Evolutionary conservation across 305 asterid species (phyloP).

Genomic region (Stenogyne calaminthoides): DNA sequence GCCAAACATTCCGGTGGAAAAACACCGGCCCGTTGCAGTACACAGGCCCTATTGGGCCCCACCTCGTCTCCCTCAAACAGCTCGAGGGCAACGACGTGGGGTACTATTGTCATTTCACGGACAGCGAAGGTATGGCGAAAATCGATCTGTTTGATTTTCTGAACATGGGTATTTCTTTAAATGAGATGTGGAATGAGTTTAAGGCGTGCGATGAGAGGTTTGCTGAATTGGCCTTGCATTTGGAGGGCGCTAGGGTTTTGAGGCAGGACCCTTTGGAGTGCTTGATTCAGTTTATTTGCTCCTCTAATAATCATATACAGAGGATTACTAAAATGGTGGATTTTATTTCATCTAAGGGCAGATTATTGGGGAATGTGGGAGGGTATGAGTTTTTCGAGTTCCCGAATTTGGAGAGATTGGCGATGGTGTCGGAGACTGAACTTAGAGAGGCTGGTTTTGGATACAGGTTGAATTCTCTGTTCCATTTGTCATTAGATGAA

Average conservation of each 20-base stretch:
- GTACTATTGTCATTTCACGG: slow-evolving; percentile 54
- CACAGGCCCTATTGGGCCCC: slow-evolving; percentile 76
- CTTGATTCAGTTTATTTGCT: slow-evolving; percentile 88
- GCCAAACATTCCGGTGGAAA: slow-evolving; percentile 95
- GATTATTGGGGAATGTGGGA: slow-evolving; percentile 69
- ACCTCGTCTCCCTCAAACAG: slow-evolving; percentile 81
- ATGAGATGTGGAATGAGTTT: slow-evolving; percentile 73
- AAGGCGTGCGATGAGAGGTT: slow-evolving; percentile 76
- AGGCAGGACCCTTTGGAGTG: slow-evolving; percentile 96
- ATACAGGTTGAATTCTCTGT: slow-evolving; percentile 58
- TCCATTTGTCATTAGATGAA: slow-evolving; percentile 4
- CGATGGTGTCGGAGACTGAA: slow-evolving; percentile 62
- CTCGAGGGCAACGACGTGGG: slow-evolving; percentile 63
- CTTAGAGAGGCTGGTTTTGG: slow-evolving; percentile 94
- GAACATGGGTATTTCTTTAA: slow-evolving; percentile 70
- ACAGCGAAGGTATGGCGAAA: slow-evolving; percentile 42
- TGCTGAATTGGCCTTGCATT: slow-evolving; percentile 61
- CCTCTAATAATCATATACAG: slow-evolving; percentile 80
- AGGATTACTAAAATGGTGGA: slow-evolving; percentile 94
- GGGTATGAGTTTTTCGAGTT: slow-evolving; percentile 79
- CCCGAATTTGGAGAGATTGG: slow-evolving; percentile 68
- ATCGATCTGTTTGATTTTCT: slow-evolving; percentile 69
- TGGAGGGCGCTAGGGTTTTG: slow-evolving; percentile 91
- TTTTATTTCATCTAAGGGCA: slow-evolving; percentile 77
- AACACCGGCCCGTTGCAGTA: slow-evolving; percentile 69